Evolutionary conservation across 805 yeast genomes (phyloP).

Genomic region (Tetrapisispora pingtungensis): DNA sequence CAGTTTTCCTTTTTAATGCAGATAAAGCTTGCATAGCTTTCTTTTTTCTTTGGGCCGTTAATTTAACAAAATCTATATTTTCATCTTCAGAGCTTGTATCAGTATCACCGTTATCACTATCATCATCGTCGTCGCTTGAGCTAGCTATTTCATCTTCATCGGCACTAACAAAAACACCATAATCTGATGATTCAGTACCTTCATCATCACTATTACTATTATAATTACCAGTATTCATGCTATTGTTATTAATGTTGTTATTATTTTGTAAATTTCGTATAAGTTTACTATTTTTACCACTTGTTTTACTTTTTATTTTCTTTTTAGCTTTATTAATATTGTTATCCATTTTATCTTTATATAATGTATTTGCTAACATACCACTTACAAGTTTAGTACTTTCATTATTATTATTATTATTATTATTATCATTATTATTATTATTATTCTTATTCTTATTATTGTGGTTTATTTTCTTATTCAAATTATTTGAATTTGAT

Average conservation of each 20-base stretch:
- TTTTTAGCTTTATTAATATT: constrained; percentile 8
- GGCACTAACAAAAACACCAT: constrained; percentile 26
- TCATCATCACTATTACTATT: constrained; percentile 10
- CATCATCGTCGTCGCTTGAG: constrained; percentile 26
- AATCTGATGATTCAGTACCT: constrained; percentile 18
- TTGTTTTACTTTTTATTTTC: constrained; percentile 10
- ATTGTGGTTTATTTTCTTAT: constrained; percentile 24
- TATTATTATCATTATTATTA: constrained; percentile 8
- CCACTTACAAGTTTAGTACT: constrained; percentile 2
- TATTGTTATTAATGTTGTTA: background rate
- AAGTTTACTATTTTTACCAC: constrained; percentile 28
- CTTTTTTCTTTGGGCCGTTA: constrained; percentile 59
- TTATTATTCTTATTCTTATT: constrained; percentile 8
- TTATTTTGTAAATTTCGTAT: constrained; percentile 23
- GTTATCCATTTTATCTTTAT: background rate
- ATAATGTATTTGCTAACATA: background rate
- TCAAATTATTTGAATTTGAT: background rate
- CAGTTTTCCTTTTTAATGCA: constrained; percentile 21
- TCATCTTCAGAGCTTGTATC: constrained; percentile 52
- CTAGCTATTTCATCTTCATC: constrained; percentile 19
- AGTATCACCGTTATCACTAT: constrained; percentile 33
- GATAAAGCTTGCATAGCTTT: constrained; percentile 41
- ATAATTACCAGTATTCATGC: constrained; percentile 1
- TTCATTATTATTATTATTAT: constrained; percentile 7
- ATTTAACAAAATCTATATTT: constrained; percentile 59